Evolutionary conservation across 2,329 filamentous ascomycete genomes (phyloP), one percentile per base, ranked within the genome.

Genomic region (Zymoseptoria ardabiliae): DNA sequence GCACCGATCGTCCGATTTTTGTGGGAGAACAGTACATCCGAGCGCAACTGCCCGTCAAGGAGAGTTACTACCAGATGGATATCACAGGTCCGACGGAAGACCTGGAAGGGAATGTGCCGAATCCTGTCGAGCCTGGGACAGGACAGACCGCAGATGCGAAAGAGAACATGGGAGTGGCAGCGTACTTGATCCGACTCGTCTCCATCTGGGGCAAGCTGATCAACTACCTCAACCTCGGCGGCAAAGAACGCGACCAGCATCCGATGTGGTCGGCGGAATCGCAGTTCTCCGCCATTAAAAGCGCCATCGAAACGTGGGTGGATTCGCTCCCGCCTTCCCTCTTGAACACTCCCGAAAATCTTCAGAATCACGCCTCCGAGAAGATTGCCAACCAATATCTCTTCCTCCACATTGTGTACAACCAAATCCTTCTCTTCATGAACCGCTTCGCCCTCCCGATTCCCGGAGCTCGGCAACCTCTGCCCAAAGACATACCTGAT

Each of bases 81-180:
- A 93, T 97, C 71, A 88, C 90, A 1, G 92, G 89, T 0, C 84
- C 88, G 13, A 97, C 94, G 0, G 91, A 97, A 72, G 87, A 88
- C 59, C 78, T 97, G 8, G 83, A 88, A 64, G 91, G 92, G 1
- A 80, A 83, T 21, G 79, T 89, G 1, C 82, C 83, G 3, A 85
- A 87, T 61, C 81, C 84, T 0, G 80, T 85, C 7, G 78, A 83
- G 0, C 79, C 81, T 2, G 83, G 87, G 51, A 82, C 84, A n/a
- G 85, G 83, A 2, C 84, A 88, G 62, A 72, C 86, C 19, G 81
- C 81, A 28, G 82, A 90, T 64, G 81, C 88, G 1, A 85, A 82
- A 67, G 86, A 89, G 7, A 97, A 96, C 70, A 96, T 97, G 91
- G 94, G 93, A 2, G 91, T 96, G 4, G 89, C 91, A 1, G 91